A percentile compares a stretch with the other conserved stretches of the same genome.
Evolutionary conservation across 495 filamentous ascomycete genomes (phyloP).

Genomic region (Wilcoxina mikolae): DNA sequence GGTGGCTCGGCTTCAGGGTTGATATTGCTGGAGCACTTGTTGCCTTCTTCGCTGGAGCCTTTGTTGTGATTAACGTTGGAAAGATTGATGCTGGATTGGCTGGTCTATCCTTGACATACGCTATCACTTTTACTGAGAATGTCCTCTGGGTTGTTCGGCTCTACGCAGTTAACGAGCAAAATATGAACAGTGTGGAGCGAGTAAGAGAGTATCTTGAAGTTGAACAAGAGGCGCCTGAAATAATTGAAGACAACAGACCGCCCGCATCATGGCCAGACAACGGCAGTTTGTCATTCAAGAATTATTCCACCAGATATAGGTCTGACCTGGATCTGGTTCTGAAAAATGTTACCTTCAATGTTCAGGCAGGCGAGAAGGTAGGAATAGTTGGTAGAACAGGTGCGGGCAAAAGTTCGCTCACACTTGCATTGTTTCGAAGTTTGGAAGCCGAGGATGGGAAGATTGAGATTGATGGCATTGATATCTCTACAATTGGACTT

Average conservation of each 20-base stretch:
- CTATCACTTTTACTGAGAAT: conserved; percentile 93
- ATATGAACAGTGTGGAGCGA: conserved; percentile 95
- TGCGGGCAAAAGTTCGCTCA: conserved; percentile 91
- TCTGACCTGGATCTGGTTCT: conserved; percentile 75
- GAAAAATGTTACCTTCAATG: conserved; percentile 68
- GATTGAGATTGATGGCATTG: conserved; percentile 79
- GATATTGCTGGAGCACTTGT: conserved; percentile 85
- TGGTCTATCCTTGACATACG: conserved; percentile 93
- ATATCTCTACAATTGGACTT: conserved; percentile 77
- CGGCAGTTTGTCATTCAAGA: conserved; percentile 71
- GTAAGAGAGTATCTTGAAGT: conserved; percentile 95
- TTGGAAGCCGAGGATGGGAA: conserved; percentile 82
- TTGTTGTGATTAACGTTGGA: conserved; percentile 72
- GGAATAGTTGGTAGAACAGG: conserved; percentile 95
- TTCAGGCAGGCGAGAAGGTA: conserved; percentile 77
- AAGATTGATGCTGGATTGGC: conserved; percentile 85
- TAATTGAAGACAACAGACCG: conserved; percentile 68
- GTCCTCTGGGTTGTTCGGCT: conserved; percentile 91
- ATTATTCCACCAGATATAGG: conserved; percentile 81
- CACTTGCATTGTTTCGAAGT: conserved; percentile 91
- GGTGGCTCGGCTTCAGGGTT: conserved; percentile 89
- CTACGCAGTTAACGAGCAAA: conserved; percentile 94
- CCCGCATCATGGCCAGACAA: conserved; percentile 67
- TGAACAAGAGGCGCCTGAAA: conserved; percentile 72
- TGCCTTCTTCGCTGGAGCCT: conserved; percentile 84